Conservation (phyloP, 257 asterid species). For the Gynochthodes officinalis region DNA sequence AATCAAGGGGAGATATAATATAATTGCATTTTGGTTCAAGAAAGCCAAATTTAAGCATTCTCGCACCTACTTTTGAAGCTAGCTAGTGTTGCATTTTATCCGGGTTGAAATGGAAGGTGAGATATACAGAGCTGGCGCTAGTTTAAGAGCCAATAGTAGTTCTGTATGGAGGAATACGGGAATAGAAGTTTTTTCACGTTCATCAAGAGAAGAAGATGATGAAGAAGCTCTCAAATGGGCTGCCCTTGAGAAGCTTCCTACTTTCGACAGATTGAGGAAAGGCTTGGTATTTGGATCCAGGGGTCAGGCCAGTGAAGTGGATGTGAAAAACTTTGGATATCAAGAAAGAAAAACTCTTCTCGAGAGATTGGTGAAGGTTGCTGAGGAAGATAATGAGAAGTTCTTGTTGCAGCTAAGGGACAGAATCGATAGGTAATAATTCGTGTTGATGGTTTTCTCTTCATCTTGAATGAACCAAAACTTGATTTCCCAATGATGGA, state of each 20-base stretch:
- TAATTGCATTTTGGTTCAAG: constrained; percentile 1
- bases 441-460: neutral
- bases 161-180: constrained; percentile 53
- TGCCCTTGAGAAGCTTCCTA: constrained; percentile 60
- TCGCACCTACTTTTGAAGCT: neutral
- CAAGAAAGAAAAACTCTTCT: constrained; percentile 41
- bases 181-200: constrained; percentile 43
- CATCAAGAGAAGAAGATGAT: constrained; percentile 58
- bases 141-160: constrained; percentile 41
- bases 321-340: constrained; percentile 42
- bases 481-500: neutral
- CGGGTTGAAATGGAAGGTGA: too few relatives aligned
- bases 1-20: too few relatives aligned
- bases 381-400: constrained; percentile 58
- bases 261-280: constrained; percentile 60
- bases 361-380: constrained; percentile 45
- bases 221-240: constrained; percentile 79
- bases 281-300: constrained; percentile 56
- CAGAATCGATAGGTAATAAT: constrained; percentile 60
- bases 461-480: neutral
- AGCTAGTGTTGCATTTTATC: neutral
- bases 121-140: constrained; percentile 12
- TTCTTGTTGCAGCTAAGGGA: constrained; percentile 54
- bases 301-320: constrained; percentile 49
- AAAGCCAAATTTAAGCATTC: constrained; percentile 3